Evolutionary conservation across 192 early-diverging fungal species (phyloP), one percentile per base, ranked within the genome.

Genomic region (Backusella liffmaniae): DNA sequence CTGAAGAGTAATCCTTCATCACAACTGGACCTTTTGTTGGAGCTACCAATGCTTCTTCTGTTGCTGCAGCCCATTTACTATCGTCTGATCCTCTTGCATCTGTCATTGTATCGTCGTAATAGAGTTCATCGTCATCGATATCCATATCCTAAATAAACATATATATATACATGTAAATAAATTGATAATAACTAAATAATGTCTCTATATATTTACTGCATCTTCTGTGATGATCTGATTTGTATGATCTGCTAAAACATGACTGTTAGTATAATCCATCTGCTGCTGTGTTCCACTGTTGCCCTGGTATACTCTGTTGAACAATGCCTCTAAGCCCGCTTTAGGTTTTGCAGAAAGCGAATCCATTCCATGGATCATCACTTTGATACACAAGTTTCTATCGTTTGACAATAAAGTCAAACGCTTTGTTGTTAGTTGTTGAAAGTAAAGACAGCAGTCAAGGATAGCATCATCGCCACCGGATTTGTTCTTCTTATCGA

Each of bases 401-500:
- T 90, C 89, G 66, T 89, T 88, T 0, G 89, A 88, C n/a, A 89
- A 81, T 1, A 90, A 70, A 9, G 77, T 80, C 29, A 88, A 81
- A 3, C 34, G 34, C 26, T 73, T 32, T 49, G 8, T 18, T 10
- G 68, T 1, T 21, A 59, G 30, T 23, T 75, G 13, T 34, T 46
- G 16, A 42, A 84, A 78, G 23, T 81, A 89, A 70, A 84, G 76
- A 70, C 89, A 90, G 62, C 89, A 90, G 62, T 89, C 86, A 9
- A 90, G 70, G 69, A 90, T 90, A 30, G 76, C 72, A 56, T 90
- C 89, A 44, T 90, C 89, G 39, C 85, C 87, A 53, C 4, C 13
- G 12, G 4, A 18, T 1, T 71, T 77, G 79, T 83, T 36, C 41
- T 3, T 68, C 0, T 62, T 73, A 29, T 85, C 80, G 2, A 83